Base-by-base conservation (phyloP, 2,329 filamentous ascomycete species). In the Pseudogymnoascus sp. region DNA sequence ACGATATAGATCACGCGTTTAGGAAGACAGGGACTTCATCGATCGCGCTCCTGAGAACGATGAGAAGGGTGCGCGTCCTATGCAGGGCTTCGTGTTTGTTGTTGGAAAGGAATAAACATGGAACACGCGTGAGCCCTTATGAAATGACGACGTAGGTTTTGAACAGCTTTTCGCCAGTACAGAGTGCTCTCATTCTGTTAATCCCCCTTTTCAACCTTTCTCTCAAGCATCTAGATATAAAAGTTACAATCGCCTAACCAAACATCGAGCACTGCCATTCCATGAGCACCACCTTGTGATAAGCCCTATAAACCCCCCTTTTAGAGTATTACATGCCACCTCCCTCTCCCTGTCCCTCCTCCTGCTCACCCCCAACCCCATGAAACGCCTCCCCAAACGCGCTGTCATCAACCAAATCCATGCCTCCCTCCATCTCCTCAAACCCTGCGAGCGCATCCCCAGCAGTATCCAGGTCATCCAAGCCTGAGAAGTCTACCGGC, bases 321-420 rank as follows among this genome's bases (percentile, higher is more conserved):
- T 11, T 32, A 54, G 28, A 58, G 4, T 58, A 16, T 38, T 58
- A 58, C 57, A 58, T 58, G 6, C 57, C 35, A 38, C 35, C 32
- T 12, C 64, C 64, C 11, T 66, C 64, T 6, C 62, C 60, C 28
- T 64, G 61, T 2, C 34, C 62, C 7, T 41, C 37, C 16, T 67
- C 64, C n/a, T 64, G 67, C n/a, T 64, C 66, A 16, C 65, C 65
- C 6, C 47, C 64, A 11, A 85, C 81, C 4, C 81, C 83, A 67
- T 91, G 88, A 74, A 93, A 90, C 0, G 90, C 90, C 67, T 94
- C 89, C 2, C 89, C 90, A 75, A 94, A 94, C 1, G 89, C 90
- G 35, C 87, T 90, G 69, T 91, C 88, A 54, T 90, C 88, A 77
- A 91, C 81, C 76, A 86, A 81, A 67, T 81, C 79, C 59, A 86